Base-by-base conservation (phyloP, 2,329 filamentous ascomycete genomes). In the Aureobasidium sp. region DNA sequence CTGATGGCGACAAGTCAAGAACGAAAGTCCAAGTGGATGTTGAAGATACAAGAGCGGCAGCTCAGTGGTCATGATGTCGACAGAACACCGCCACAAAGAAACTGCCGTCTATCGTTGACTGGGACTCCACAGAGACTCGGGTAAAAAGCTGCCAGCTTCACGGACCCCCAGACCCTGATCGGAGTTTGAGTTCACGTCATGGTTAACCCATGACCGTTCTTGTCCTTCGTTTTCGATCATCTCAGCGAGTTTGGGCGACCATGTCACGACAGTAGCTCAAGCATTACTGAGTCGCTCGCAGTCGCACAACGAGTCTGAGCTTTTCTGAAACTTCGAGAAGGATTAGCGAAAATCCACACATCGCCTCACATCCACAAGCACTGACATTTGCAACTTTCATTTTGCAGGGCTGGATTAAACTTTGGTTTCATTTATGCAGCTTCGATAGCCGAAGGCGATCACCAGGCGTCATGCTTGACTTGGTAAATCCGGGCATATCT, bases 381-480 rank as follows among this genome's bases (percentile, higher is more conserved):
- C 19, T 45, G 41, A 45, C 41, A 19, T 29, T 22, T 22, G 6
- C 17, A 16, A 2, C 11, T 32, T 11, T 22, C 19, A 11, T 34
- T 6, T 22, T 25, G 44, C 44, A 48, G 44, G 44, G 44, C 44
- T 45, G 41, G 41, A 29, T 35, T 25, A 37, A 48, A 37, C 14
- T 24, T 35, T 22, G 6, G 30, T 48, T 48, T 37, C 44, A 35
- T 37, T 48, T 35, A 35, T 48, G 30, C 44, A 48, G 27, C 41
- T 21, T 22, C 44, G 44, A 48, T 48, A 48, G n/a, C 30, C 44
- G 44, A 45, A 42, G 30, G 14, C 44, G 30, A 48, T 48, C 44
- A 17, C 21, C 29, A 32, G 22, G 32, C 44, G 30, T 48, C 44
- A 48, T 37, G 44, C 30, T 37, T 27, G 27, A 27, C 32, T 48